These are phyloP conservation scores for Phytopythium helicoides DNA, from an alignment of 352 stramenopile genomes.

Conservation along the genomic window DNA sequence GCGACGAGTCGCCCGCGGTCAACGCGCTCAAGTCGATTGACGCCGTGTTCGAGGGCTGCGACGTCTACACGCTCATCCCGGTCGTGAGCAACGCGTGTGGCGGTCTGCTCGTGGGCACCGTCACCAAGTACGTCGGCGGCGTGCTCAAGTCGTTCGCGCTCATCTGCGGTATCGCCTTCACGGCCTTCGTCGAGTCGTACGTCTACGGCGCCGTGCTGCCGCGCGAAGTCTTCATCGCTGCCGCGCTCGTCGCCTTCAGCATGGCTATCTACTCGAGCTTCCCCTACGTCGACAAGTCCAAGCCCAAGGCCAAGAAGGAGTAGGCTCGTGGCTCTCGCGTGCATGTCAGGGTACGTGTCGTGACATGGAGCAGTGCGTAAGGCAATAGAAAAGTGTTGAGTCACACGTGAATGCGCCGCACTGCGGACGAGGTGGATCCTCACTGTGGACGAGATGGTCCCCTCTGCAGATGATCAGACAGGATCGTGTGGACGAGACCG, in stretches of 20 bases:
- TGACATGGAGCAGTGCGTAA: background rate
- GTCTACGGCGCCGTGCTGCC: constrained; percentile 66
- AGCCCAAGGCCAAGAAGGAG: constrained; percentile 29
- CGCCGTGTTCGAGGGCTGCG: constrained; percentile 68
- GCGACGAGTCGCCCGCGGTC: constrained; percentile 24
- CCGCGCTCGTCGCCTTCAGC: constrained; percentile 58
- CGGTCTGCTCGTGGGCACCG: constrained; percentile 81
- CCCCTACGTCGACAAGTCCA: constrained; percentile 49
- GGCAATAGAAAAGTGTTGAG: no score
- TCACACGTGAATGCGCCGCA: no score
- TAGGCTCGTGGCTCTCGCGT: constrained; percentile 10
- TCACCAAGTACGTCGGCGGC: constrained; percentile 89
- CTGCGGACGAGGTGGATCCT: no score
- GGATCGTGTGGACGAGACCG: no score
- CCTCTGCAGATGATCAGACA: no score
- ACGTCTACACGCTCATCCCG: constrained; percentile 71
- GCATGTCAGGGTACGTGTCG: background rate
- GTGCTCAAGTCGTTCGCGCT: constrained; percentile 90
- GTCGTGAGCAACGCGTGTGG: constrained; percentile 78
- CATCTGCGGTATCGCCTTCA: constrained; percentile 87
- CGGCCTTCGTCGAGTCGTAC: constrained; percentile 72
- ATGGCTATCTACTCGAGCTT: constrained; percentile 77
- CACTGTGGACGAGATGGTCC: no score
- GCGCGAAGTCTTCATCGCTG: constrained; percentile 63
- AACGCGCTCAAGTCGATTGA: constrained; percentile 19